Percentiles rank a stretch among this genome's conserved stretches.
phyloP scores from a whole-genome alignment of 1,284 basidiomycete genomes.

The Ustilago cynodontis region DNA sequence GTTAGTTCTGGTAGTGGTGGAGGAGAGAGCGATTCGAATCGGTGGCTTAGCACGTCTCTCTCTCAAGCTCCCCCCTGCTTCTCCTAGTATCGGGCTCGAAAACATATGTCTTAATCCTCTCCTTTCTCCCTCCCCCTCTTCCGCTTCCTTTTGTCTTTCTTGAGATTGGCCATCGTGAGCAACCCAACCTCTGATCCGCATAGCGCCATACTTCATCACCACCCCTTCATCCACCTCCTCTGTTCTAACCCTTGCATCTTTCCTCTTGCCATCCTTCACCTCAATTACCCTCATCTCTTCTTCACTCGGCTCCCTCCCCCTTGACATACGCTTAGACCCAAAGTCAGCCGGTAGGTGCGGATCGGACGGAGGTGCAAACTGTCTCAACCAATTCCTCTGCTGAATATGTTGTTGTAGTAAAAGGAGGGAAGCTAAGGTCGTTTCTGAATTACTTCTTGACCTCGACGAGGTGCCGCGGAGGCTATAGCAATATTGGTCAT shows the following conservation, averaged over 20 bases:
- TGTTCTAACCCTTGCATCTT: background rate
- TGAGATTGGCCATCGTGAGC: background rate
- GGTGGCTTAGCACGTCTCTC: slow-evolving; percentile 39
- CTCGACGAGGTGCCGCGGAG: background rate
- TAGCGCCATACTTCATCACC: slow-evolving; percentile 19
- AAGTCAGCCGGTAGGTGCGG: slow-evolving; percentile 7
- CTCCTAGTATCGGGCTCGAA: slow-evolving; percentile 6
- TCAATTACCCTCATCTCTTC: background rate
- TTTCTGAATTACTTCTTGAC: slow-evolving; percentile 6
- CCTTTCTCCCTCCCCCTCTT: background rate
- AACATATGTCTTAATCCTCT: slow-evolving; percentile 25
- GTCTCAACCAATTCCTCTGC: slow-evolving; percentile 9
- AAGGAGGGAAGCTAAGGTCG: slow-evolving; percentile 19
- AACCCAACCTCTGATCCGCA: slow-evolving; percentile 16
- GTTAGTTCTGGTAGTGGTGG: background rate
- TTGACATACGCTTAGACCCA: background rate
- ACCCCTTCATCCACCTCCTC: slow-evolving; percentile 6
- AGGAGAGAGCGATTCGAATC: slow-evolving; percentile 17
- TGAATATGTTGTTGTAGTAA: slow-evolving; percentile 33
- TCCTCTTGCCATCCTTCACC: background rate
- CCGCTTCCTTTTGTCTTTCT: background rate
- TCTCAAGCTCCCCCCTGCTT: slow-evolving; percentile 9
- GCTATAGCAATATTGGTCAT: background rate
- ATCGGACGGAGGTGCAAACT: slow-evolving; percentile 15
- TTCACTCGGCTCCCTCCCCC: background rate